Evolutionary conservation across 768 basidiomycete species (phyloP).

Genomic region (Boletus tylopilopsis): DNA sequence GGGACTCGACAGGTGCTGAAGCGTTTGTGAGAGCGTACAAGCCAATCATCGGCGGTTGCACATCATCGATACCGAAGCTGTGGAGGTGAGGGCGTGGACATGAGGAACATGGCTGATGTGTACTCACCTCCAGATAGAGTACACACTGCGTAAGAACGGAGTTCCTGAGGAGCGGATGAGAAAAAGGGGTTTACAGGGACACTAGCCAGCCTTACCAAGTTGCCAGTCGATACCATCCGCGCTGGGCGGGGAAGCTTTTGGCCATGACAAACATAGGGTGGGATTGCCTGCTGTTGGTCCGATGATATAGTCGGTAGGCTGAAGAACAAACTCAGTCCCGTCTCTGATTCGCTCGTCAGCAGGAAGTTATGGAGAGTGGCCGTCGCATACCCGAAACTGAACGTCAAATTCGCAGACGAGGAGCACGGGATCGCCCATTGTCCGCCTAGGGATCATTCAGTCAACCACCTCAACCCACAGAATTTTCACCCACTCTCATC

Average conservation of each 20-base stretch:
- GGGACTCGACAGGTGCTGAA: conserved; percentile 39
- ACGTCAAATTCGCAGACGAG: conserved; percentile 52
- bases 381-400: conserved; percentile 63
- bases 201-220: conserved; percentile 45
- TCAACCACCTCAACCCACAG: neutral
- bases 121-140: conserved; percentile 69
- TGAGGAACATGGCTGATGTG: neutral
- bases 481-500: conserved; percentile 42
- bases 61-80: conserved; percentile 71
- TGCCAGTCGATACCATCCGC: conserved; percentile 83
- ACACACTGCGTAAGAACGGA: conserved; percentile 71
- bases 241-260: conserved; percentile 58
- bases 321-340: conserved; percentile 48
- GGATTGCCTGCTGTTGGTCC: conserved; percentile 65
- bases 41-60: conserved; percentile 78
- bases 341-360: conserved; percentile 15
- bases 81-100: conserved; percentile 1
- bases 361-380: neutral
- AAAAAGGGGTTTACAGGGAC: neutral
- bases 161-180: conserved; percentile 38
- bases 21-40: conserved; percentile 57
- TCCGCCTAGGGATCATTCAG: conserved; percentile 38
- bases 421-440: conserved; percentile 78
- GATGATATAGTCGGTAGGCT: conserved; percentile 76
- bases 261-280: conserved; percentile 72